A percentile compares a stretch with the other conserved stretches of the same genome.
Evolutionary conservation across 805 yeast species (phyloP).

Genomic region (Nakazawaea molendinolei): DNA sequence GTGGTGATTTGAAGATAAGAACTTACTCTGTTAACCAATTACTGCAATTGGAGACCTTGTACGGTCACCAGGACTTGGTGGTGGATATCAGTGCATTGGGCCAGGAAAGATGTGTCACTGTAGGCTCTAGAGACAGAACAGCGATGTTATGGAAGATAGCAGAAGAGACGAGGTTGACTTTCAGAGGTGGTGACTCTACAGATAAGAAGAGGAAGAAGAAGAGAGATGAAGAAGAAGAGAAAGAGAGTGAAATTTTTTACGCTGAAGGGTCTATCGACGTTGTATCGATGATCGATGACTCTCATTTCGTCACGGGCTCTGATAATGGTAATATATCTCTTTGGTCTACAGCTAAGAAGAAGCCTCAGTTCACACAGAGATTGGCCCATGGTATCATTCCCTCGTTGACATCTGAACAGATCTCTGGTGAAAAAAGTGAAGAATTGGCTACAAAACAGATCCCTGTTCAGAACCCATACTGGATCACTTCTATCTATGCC

Average conservation of each 20-base stretch:
- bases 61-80: slow-evolving; percentile 93
- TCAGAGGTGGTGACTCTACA: slow-evolving; percentile 76
- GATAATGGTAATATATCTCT: slow-evolving; percentile 88
- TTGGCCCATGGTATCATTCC: slow-evolving; percentile 70
- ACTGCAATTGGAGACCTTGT: slow-evolving; percentile 83
- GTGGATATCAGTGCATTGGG: slow-evolving; percentile 74
- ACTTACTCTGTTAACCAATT: slow-evolving; percentile 80
- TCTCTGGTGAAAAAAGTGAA: slow-evolving; percentile 43
- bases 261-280: slow-evolving; percentile 88
- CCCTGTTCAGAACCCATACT: slow-evolving; percentile 73
- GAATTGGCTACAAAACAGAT: slow-evolving; percentile 37
- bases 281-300: slow-evolving; percentile 86
- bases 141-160: slow-evolving; percentile 96
- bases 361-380: slow-evolving; percentile 66
- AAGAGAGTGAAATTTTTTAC: slow-evolving; percentile 32
- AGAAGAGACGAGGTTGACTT: slow-evolving; percentile 89
- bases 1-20: slow-evolving; percentile 87
- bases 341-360: slow-evolving; percentile 89
- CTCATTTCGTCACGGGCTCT: slow-evolving; percentile 89
- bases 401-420: slow-evolving; percentile 35
- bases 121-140: slow-evolving; percentile 91
- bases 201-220: slow-evolving; percentile 34
- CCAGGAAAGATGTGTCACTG: slow-evolving; percentile 90
- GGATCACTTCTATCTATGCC: slow-evolving; percentile 78
- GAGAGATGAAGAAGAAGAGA: slow-evolving; percentile 20